phyloP scores from a whole-genome alignment of 192 early-diverging fungal genomes.

The Dissophora globulifera region DNA sequence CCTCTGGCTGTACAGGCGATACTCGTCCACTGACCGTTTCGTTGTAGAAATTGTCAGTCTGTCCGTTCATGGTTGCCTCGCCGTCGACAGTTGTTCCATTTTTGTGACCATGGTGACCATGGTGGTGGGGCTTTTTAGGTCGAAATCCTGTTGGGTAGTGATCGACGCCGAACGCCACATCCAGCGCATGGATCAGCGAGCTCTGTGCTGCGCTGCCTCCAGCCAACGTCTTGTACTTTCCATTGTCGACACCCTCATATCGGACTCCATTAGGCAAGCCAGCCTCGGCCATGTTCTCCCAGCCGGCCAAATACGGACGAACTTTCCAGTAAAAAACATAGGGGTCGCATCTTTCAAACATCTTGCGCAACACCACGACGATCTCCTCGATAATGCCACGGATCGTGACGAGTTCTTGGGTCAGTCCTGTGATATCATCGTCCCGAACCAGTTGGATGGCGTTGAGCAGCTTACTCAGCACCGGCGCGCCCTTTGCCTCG shows the following conservation, averaged over 20 bases:
- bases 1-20: not conserved
- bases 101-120: no score
- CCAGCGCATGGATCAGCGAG: slow-evolving; percentile 90
- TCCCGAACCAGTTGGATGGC: slow-evolving; percentile 71
- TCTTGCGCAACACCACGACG: slow-evolving; percentile 68
- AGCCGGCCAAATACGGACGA: slow-evolving; percentile 89
- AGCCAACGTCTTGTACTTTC: slow-evolving; percentile 79
- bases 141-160: slow-evolving; percentile 80
- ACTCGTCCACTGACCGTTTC: not conserved
- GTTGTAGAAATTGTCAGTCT: slow-evolving; percentile 25
- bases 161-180: slow-evolving; percentile 88
- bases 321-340: slow-evolving; percentile 96
- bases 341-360: slow-evolving; percentile 96
- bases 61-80: not conserved
- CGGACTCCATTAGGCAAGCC: slow-evolving; percentile 88
- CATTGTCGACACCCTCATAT: slow-evolving; percentile 91
- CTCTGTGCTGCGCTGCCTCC: slow-evolving; percentile 96
- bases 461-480: slow-evolving; percentile 71
- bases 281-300: slow-evolving; percentile 90
- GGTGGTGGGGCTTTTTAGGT: slow-evolving; percentile 20
- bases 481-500: slow-evolving; percentile 82
- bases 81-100: no score
- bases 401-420: slow-evolving; percentile 68
- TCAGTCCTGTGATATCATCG: slow-evolving; percentile 56
- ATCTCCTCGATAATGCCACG: slow-evolving; percentile 62